Base-by-base conservation (phyloP, 2,329 filamentous ascomycete species). In the Metarhizium sp. region DNA sequence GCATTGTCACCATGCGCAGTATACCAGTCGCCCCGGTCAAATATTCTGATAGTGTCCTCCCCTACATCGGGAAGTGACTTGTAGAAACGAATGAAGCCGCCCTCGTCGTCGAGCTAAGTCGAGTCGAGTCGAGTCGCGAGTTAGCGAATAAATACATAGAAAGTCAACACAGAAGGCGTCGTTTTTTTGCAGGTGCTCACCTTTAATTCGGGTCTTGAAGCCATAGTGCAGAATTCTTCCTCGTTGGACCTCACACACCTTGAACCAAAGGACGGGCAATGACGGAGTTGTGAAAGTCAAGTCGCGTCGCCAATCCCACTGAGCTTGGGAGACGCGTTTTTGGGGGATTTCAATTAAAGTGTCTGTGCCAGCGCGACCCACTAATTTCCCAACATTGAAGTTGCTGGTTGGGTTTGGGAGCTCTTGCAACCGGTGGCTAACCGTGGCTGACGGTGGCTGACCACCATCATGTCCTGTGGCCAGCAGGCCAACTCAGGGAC, bases 71-170 rank as follows among this genome's bases (percentile, higher is more conserved):
- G 84, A 2, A 99, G 79, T n/a, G 85, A 87, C 64, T 92, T 92
- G 78, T 95, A 99, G 75, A 91, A 95, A 63, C 87, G 90, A 74
- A 97, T 96, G 78, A 99, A 99, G 62, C 92, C 91, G 67, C 87
- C 85, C 76, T 99, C 94, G 68, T 99, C 94, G 66, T 99, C 95
- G 68, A 97, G 90, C 88, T 92, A 55, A 14, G 20, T 16, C 53
- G 51, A 7, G 47, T 43, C 38, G 38, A 16, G 10, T 34, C 32
- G 32, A 11, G 32, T 34, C 5, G 32, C 38, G 32, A 40, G 38
- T 40, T 3, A 40, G 38, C 13, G 38, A 40, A 40, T 40, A 11
- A 40, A 40, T 40, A 11, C 13, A 5, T 6, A 11, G 13, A 16
- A 54, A 54, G 18, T 14, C 45, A 48, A 14, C 4, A 2, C 6